Conservation (phyloP, 257 asterid species). For the Penstemon newberryi region DNA sequence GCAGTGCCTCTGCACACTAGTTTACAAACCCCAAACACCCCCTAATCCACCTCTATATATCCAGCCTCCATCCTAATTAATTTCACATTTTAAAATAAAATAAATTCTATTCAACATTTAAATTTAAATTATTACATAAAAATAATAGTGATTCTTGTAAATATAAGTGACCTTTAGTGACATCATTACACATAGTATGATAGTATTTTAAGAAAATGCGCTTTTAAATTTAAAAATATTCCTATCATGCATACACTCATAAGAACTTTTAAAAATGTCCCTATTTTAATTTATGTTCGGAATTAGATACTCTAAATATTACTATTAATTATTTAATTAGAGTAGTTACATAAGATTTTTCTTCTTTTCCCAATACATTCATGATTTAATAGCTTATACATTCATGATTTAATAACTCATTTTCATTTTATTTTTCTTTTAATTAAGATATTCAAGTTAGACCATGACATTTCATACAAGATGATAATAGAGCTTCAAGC, state of each 20-base stretch:
- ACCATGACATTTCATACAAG: not conserved
- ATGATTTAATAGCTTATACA: constrained; percentile 4
- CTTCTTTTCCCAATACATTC: no score
- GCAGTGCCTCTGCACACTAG: constrained; percentile 54
- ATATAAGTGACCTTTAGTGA: no score
- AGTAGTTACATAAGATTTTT: not conserved
- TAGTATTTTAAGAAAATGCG: no score
- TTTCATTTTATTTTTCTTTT: not conserved
- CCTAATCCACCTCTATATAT: constrained; percentile 22
- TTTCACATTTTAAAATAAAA: not conserved
- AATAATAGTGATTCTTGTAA: no score
- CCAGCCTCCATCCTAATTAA: not conserved
- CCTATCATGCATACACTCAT: no score
- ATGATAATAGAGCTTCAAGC: not conserved
- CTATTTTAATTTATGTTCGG: no score
- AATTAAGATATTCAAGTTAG: not conserved
- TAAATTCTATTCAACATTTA: not conserved
- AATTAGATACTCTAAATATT: not conserved
- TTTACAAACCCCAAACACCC: constrained; percentile 34
- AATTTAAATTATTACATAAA: not conserved
- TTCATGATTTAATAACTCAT: not conserved
- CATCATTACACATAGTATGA: no score
- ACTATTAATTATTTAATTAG: not conserved
- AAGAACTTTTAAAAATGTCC: no score
- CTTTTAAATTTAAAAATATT: no score